Base-by-base conservation (phyloP, 371 early-diverging fungal species). In the Haplosporangium sp. region DNA sequence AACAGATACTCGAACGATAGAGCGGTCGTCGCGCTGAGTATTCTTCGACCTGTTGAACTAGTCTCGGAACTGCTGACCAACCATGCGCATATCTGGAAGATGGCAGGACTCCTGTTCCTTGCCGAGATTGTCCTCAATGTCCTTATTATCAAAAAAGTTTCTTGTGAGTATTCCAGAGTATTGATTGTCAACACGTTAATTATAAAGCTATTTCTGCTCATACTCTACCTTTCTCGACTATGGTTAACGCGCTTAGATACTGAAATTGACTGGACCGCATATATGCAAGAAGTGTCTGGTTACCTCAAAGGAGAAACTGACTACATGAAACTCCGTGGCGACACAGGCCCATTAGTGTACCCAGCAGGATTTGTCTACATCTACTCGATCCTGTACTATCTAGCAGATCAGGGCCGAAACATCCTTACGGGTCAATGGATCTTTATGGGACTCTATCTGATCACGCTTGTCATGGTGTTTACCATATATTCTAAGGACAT, bases 311-410 rank as follows among this genome's bases (percentile, higher is more conserved):
- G 97, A 6, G 95, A 96, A 74, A 86, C 89, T 7, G 91, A 96
- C 74, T 98, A 98, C 70, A 47, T 66, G 20, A 87, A 90, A 36
- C 73, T 98, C 14, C 68, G 82, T 21, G 98, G 98, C n/a, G 95
- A 95, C 56, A 97, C 97, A 2, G 98, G 98, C 2, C 97, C 96
- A 0, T 82, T 96, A 51, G 98, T 96, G 86, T 95, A 98, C 73
- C 98, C 98, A 2, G 98, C 96, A 12, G 96, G 96, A 6, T 96
- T 95, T 77, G 90, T 98, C 6, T 96, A 95, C 79, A 75, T 95
- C 10, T 98, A 94, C 83, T 87, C 92, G 1, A 66, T 73, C 7
- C 76, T 98, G 8, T 89, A 88, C 64, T 81, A 86, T 63, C 21
- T 92, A n/a, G 95, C 96, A 0, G 69, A 83, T 46, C 59, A 80